Conservation (phyloP, 2,329 filamentous ascomycete species). For the Fusarium sp. region DNA sequence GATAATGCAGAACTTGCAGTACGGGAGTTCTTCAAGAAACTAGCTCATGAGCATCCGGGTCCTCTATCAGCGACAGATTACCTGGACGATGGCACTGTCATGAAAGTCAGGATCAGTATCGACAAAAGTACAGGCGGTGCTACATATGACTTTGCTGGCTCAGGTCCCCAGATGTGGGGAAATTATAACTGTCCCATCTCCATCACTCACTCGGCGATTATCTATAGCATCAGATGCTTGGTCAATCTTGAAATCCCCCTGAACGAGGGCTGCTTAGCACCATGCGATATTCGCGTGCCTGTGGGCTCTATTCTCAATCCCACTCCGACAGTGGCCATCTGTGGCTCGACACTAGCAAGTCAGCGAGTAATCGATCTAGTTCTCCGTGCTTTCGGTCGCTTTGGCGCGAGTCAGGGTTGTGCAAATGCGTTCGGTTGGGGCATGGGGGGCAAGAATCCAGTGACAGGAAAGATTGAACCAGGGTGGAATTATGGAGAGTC, state of each 20-base stretch:
- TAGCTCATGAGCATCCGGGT: conserved; percentile 59
- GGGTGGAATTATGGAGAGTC: conserved; percentile 92
- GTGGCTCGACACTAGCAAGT: conserved; percentile 70
- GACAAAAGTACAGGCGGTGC: conserved; percentile 48
- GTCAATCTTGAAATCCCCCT: conserved; percentile 53
- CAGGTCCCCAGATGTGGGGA: conserved; percentile 50
- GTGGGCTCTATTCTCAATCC: conserved; percentile 51
- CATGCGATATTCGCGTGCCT: conserved; percentile 51
- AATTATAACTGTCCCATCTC: conserved; percentile 53
- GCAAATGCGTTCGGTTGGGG: conserved; percentile 51
- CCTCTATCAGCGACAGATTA: conserved; percentile 48
- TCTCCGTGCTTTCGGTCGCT: conserved; percentile 46
- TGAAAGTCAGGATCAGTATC: conserved; percentile 50
- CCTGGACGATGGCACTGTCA: conserved; percentile 53
- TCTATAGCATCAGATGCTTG: conserved; percentile 54
- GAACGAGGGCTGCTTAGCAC: conserved; percentile 54
- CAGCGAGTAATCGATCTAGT: conserved; percentile 52
- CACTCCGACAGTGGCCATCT: conserved; percentile 49
- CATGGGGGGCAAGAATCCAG: conserved; percentile 48
- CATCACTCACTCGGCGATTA: conserved; percentile 54
- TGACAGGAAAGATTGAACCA: conserved; percentile 50
- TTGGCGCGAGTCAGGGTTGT: conserved; percentile 47
- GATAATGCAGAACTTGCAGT: conserved; percentile 52
- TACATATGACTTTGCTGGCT: conserved; percentile 53
- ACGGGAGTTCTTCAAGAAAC: conserved; percentile 44